These are phyloP conservation scores for Colletotrichum phormii DNA, from an alignment of 2,329 filamentous ascomycete species.

Conservation along the genomic window DNA sequence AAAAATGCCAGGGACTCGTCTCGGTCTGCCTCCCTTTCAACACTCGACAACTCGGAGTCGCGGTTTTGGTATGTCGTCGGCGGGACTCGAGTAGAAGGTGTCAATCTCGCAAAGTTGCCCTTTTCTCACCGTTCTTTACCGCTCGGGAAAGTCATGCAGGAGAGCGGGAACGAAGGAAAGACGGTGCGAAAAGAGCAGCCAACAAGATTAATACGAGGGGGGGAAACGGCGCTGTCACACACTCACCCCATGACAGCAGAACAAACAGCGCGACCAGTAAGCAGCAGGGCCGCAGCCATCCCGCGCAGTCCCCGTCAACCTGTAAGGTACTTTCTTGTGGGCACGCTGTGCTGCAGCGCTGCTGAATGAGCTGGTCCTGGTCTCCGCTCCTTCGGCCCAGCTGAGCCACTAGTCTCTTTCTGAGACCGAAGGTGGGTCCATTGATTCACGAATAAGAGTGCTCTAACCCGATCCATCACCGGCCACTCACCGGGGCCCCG, in stretches of 20 bases:
- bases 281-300: conserved; percentile 3
- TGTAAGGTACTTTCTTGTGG: background rate
- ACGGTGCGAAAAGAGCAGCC: conserved; percentile 15
- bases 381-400: conserved; percentile 5
- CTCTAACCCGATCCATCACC: conserved; percentile 29
- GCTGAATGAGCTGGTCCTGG: conserved; percentile 24
- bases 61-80: background rate
- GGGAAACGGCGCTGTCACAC: conserved; percentile 16
- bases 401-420: conserved; percentile 21
- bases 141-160: conserved; percentile 21
- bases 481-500: conserved; percentile 11
- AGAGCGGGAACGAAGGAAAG: conserved; percentile 14
- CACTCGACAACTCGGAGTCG: background rate
- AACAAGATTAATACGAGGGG: conserved; percentile 29
- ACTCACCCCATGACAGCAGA: conserved; percentile 10
- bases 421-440: conserved; percentile 17
- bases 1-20: background rate
- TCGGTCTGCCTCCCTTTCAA: background rate
- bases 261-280: background rate
- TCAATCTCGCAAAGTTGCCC: background rate
- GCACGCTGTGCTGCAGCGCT: conserved; percentile 17
- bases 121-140: background rate
- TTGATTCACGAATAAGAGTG: background rate
- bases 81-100: background rate
- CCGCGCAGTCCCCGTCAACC: conserved; percentile 14